A percentile compares a stretch with the other conserved stretches of the same genome.
Evolutionary conservation across 495 filamentous ascomycete species (phyloP).

Genomic region (Penicillium ucsense): DNA sequence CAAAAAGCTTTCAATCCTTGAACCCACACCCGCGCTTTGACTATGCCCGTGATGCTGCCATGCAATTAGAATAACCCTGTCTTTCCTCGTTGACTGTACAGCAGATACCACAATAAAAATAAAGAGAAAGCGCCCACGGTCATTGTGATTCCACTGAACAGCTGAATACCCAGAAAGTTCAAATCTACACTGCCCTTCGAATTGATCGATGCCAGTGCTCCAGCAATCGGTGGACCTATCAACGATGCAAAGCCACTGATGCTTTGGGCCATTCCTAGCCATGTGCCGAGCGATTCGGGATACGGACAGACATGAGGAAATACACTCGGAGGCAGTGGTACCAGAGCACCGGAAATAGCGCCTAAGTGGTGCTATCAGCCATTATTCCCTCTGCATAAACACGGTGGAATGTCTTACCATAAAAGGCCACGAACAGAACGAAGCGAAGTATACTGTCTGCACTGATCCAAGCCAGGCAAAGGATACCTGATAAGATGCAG

Average conservation of each 20-base stretch:
- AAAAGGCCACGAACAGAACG: conserved; percentile 52
- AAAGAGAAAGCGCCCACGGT: conserved; percentile 8
- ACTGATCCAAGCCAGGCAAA: conserved; percentile 44
- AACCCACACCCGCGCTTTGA: no score
- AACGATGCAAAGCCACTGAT: conserved; percentile 57
- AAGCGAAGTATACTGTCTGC: conserved; percentile 42
- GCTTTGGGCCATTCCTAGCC: conserved; percentile 67
- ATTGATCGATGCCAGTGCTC: conserved; percentile 29
- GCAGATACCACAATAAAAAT: conserved; percentile 12
- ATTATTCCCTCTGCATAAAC: not conserved
- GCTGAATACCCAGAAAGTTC: conserved; percentile 15
- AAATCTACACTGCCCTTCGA: conserved; percentile 13
- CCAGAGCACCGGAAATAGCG: conserved; percentile 57
- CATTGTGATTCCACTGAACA: conserved; percentile 19
- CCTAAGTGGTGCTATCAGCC: conserved; percentile 11
- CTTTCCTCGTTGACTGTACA: conserved; percentile 11
- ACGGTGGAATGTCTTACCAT: conserved; percentile 20
- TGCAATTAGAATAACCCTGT: conserved; percentile 11
- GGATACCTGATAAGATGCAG: conserved; percentile 12
- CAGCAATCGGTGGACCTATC: conserved; percentile 59
- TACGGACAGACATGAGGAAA: conserved; percentile 56
- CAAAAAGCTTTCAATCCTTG: no score
- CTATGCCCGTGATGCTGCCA: no score
- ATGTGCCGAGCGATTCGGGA: conserved; percentile 46
- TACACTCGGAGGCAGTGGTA: conserved; percentile 49